Evolutionary conservation across 768 basidiomycete species (phyloP).

Genomic region (Amylocystis lapponica): DNA sequence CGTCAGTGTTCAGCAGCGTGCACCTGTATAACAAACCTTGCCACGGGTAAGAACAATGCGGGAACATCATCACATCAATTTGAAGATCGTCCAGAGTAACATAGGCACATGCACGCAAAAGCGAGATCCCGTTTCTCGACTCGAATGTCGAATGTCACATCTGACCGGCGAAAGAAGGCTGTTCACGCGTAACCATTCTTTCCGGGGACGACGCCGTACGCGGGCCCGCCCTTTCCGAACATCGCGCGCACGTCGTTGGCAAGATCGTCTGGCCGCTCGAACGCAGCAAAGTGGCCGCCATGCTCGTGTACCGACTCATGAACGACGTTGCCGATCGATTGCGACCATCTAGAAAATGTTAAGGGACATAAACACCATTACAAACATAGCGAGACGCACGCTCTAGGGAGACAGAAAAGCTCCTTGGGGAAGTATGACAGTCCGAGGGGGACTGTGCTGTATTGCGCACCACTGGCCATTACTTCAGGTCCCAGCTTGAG

Average conservation of each 20-base stretch:
- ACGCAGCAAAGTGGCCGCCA: conserved; percentile 25
- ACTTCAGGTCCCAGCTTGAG: background rate
- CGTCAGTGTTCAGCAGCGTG: no score
- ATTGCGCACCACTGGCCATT: background rate
- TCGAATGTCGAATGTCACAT: no score
- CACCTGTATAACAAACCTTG: no score
- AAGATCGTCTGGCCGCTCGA: conserved; percentile 19
- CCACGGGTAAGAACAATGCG: no score
- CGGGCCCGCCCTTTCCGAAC: conserved; percentile 22
- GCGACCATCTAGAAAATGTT: conserved; percentile 14
- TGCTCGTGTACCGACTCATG: conserved; percentile 16
- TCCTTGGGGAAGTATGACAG: conserved; percentile 28
- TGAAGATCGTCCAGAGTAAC: no score
- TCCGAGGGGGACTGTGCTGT: conserved; percentile 21
- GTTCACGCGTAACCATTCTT: conserved; percentile 10
- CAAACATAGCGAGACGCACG: conserved; percentile 9
- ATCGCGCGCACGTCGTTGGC: conserved; percentile 21
- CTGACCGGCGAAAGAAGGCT: background rate
- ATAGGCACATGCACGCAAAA: no score
- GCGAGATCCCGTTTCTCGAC: no score
- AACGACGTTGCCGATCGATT: conserved; percentile 18
- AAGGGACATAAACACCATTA: background rate
- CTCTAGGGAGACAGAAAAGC: conserved; percentile 9
- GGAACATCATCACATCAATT: no score
- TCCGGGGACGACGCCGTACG: conserved; percentile 14